phyloP scores from a whole-genome alignment of 345 rosid genomes.

The Ceriops zippeliana region DNA sequence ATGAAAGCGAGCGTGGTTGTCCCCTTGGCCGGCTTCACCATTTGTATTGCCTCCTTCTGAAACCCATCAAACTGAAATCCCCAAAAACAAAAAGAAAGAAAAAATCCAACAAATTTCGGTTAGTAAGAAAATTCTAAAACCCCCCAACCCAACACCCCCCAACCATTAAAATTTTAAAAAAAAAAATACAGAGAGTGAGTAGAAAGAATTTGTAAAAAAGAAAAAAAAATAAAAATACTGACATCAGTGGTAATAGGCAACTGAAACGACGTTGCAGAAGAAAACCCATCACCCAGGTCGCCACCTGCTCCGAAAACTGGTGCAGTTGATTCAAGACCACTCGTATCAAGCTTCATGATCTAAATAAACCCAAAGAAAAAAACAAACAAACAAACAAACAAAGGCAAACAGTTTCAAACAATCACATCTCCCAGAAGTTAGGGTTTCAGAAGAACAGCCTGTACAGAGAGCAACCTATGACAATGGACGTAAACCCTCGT shows the following conservation, averaged over 20 bases:
- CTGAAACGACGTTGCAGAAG: conserved; percentile 55
- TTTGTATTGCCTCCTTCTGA: conserved; percentile 75
- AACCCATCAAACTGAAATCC: conserved; percentile 76
- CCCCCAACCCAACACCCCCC: no score
- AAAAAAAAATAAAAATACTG: conserved; percentile 24
- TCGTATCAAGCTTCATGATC: conserved; percentile 81
- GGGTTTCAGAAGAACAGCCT: no score
- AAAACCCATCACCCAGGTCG: conserved; percentile 43
- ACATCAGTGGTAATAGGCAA: conserved; percentile 69
- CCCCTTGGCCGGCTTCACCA: conserved; percentile 95
- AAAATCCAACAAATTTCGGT: conserved; percentile 15
- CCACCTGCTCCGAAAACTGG: conserved; percentile 31
- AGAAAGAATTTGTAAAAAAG: background rate
- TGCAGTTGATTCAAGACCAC: conserved; percentile 60
- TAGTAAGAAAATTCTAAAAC: background rate
- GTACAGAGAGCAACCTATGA: no score
- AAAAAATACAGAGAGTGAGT: no score
- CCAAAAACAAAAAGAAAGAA: background rate
- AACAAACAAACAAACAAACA: background rate
- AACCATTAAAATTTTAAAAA: no score
- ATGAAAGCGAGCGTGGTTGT: conserved; percentile 97
- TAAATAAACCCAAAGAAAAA: conserved; percentile 7
- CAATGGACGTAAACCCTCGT: background rate
- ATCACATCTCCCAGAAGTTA: no score
- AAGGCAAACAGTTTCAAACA: background rate